These are phyloP conservation scores for Fusarium subtropicale DNA, from an alignment of 2,329 filamentous ascomycete species.

Conservation along the genomic window DNA sequence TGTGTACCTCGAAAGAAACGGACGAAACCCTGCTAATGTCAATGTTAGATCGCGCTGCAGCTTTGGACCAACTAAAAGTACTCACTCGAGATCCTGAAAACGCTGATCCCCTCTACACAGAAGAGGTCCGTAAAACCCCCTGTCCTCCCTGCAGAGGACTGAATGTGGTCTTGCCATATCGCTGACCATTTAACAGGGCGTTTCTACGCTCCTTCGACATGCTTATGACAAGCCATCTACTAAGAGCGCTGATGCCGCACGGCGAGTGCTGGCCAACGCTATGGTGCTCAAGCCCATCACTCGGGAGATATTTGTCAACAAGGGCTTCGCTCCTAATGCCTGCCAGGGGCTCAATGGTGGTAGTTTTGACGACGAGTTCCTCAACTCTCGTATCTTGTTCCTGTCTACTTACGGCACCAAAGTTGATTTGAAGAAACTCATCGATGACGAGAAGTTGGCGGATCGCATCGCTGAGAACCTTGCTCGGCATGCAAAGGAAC, in stretches of 20 bases:
- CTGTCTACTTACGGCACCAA: conserved; percentile 63
- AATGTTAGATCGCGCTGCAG: conserved; percentile 68
- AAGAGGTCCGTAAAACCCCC: conserved; percentile 65
- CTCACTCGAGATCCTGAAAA: conserved; percentile 73
- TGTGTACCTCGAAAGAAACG: conserved; percentile 48
- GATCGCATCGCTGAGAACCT: conserved; percentile 77
- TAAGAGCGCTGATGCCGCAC: conserved; percentile 76
- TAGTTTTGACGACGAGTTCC: conserved; percentile 85
- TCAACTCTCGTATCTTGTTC: conserved; percentile 63
- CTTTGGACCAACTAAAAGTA: conserved; percentile 76
- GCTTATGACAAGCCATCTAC: conserved; percentile 75
- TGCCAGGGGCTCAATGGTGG: conserved; percentile 79
- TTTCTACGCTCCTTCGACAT: conserved; percentile 77
- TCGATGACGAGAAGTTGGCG: conserved; percentile 55
- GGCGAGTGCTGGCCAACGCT: conserved; percentile 85
- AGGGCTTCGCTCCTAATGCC: conserved; percentile 70
- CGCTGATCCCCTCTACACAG: conserved; percentile 87
- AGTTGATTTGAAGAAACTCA: conserved; percentile 62
- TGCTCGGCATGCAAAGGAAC: conserved; percentile 70
- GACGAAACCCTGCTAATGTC: conserved; percentile 18
- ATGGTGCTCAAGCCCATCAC: conserved; percentile 67
- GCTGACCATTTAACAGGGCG: conserved; percentile 67
- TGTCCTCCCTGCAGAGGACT: background rate
- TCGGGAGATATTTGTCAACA: conserved; percentile 49
- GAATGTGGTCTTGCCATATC: conserved; percentile 1